Evolutionary conservation across 2,329 filamentous ascomycete species (phyloP), one percentile per base, ranked within the genome.

Genomic region (Scytalidium lignicola): DNA sequence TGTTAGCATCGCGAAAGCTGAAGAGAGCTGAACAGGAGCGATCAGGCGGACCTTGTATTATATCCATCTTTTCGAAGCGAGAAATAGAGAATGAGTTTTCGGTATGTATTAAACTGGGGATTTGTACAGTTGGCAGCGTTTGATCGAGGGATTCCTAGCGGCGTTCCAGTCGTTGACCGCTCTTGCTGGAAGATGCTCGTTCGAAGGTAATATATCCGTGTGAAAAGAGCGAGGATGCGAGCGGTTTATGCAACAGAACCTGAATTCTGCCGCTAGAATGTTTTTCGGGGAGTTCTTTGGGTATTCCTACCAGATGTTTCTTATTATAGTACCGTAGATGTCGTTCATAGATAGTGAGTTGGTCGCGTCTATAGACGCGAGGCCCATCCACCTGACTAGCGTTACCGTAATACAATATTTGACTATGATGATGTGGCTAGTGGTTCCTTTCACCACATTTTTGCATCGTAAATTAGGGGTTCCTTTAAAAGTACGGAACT

Each of bases 1-100:
- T 26, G 19, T 17, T 3, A 19, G 19, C 19, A 21, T 17, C 20
- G 15, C 18, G 17, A 7, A 22, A 19, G 41, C 15, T 44, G n/a
- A 42, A 39, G 26, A 20, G 40, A 26, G n/a, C 10, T 37, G 32
- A 8, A 28, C 7, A 28, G 6, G 17, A 32, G 41, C n/a, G 43
- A 17, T 13, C 1, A 41, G 22, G 15, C 17, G 18, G 47, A 57
- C 58, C 56, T 51, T 60, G 56, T 23, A 58, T 40, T 46, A 58
- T 50, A 43, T 56, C 52, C 55, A 55, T 55, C 20, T 46, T 52
- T 47, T 29, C 28, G 10, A 22, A 41, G 17, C 12, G 23, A 28
- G 39, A 17, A 37, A 37, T 15, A 20, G 21, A 42, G 23, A 21
- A 21, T 50, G 15, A 17, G 10, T 37, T 37, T 37, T 5, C 4